Evolutionary conservation across 805 yeast genomes (phyloP).

Genomic region (Torulaspora delbrueckii): DNA sequence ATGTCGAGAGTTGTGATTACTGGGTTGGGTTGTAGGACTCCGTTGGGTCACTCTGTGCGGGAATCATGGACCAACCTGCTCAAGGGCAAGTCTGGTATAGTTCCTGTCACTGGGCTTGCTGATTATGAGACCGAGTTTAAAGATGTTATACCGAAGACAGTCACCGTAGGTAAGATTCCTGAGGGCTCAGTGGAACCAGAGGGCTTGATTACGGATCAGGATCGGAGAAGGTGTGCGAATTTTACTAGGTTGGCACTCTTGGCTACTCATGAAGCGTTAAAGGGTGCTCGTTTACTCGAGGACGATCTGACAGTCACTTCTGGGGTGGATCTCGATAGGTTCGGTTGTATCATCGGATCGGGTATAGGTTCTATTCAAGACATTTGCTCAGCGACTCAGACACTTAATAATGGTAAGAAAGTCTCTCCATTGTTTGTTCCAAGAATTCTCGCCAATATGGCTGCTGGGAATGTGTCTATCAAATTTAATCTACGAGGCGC

Average conservation of each 20-base stretch:
- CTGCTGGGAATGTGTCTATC: conserved; percentile 86
- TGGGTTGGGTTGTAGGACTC: conserved; percentile 83
- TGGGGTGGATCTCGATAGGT: conserved; percentile 13
- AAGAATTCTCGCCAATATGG: conserved; percentile 81
- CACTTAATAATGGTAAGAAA: conserved; percentile 39
- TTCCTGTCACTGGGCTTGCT: conserved; percentile 44
- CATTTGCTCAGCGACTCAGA: conserved; percentile 48
- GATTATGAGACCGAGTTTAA: conserved; percentile 37
- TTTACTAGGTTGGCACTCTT: conserved; percentile 76
- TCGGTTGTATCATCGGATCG: conserved; percentile 84
- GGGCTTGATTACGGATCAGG: conserved; percentile 39
- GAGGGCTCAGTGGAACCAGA: conserved; percentile 38
- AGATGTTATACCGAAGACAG: conserved; percentile 52
- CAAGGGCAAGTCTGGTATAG: conserved; percentile 51
- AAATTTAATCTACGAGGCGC: conserved; percentile 76
- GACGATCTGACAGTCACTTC: conserved; percentile 32
- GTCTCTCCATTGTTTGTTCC: conserved; percentile 88
- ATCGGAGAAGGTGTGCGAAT: conserved; percentile 53
- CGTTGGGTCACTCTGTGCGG: conserved; percentile 68
- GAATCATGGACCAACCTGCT: conserved; percentile 53
- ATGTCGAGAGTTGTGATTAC: conserved; percentile 76
- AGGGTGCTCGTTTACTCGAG: conserved; percentile 53
- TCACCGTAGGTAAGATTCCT: conserved; percentile 66
- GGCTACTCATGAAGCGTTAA: conserved; percentile 73
- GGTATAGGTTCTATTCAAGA: conserved; percentile 85